Conservation (phyloP, 352 stramenopile species). For the Pythium periplocum region DNA sequence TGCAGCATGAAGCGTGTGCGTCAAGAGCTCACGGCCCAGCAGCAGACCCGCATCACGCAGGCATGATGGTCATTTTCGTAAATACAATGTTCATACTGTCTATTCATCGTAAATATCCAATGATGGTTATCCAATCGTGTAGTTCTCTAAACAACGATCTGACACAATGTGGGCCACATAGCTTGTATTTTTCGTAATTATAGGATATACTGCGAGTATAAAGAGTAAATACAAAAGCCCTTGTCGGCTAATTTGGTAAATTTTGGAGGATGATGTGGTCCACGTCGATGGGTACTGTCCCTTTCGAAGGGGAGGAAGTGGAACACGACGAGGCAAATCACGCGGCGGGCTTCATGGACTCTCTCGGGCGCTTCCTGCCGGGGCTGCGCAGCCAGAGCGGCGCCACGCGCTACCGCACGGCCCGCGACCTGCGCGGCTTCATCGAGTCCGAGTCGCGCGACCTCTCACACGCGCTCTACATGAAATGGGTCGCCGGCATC, state of each 20-base stretch:
- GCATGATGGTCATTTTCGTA: conserved; percentile 27
- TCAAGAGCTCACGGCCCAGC: conserved; percentile 38
- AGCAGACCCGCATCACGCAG: conserved; percentile 54
- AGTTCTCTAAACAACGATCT: not conserved
- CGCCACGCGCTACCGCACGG: conserved; percentile 55
- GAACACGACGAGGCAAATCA: not conserved
- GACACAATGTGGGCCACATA: too few species aligned
- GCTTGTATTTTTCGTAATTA: too few species aligned
- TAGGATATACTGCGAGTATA: too few species aligned
- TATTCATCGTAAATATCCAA: conserved; percentile 2
- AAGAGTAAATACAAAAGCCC: too few species aligned
- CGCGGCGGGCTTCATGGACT: conserved; percentile 37
- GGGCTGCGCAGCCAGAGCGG: conserved; percentile 63
- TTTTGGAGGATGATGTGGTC: too few species aligned
- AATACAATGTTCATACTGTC: conserved; percentile 1
- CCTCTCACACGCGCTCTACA: conserved; percentile 77
- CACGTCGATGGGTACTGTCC: too few species aligned
- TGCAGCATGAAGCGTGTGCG: conserved; percentile 64
- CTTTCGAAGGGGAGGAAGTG: not conserved
- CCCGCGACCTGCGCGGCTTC: conserved; percentile 71
- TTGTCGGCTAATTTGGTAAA: too few species aligned
- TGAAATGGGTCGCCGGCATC: conserved; percentile 85
- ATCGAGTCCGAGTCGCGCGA: conserved; percentile 86
- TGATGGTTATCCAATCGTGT: not conserved
- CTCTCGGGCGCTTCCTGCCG: conserved; percentile 69